Evolutionary conservation across 2,329 filamentous ascomycete genomes (phyloP).

Genomic region (Colletotrichum sp.): DNA sequence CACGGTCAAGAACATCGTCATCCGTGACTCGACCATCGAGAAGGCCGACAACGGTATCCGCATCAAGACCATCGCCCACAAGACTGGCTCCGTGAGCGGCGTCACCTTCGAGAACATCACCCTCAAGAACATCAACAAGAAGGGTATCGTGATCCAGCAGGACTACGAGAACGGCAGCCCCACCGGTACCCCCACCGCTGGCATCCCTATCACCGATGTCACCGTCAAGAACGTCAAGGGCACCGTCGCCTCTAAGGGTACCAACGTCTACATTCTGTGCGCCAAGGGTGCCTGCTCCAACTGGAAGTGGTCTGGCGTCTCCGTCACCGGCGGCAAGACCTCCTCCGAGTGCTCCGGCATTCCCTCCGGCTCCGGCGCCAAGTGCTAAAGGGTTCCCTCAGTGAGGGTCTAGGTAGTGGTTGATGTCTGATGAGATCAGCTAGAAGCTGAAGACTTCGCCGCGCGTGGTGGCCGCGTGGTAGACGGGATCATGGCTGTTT

Average conservation of each 20-base stretch:
- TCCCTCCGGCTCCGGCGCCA: constrained; percentile 23
- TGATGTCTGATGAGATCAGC: neutral
- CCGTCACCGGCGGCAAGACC: constrained; percentile 55
- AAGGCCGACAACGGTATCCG: constrained; percentile 59
- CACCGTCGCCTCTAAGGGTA: constrained; percentile 40
- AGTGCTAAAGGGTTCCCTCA: neutral
- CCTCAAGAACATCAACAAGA: constrained; percentile 44
- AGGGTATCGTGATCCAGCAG: constrained; percentile 44
- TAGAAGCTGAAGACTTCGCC: neutral
- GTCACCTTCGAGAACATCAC: constrained; percentile 50
- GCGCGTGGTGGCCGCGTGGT: neutral
- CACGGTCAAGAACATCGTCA: constrained; percentile 55
- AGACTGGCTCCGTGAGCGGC: constrained; percentile 47
- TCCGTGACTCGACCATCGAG: constrained; percentile 51
- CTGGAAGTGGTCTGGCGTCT: constrained; percentile 58
- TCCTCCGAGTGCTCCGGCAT: constrained; percentile 29
- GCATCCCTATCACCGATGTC: constrained; percentile 58
- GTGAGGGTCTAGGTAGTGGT: neutral
- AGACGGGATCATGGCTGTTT: neutral
- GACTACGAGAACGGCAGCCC: constrained; percentile 53
- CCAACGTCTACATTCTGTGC: constrained; percentile 58
- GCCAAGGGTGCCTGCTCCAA: constrained; percentile 52
- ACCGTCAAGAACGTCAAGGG: constrained; percentile 49
- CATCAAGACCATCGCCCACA: constrained; percentile 54
- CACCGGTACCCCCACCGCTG: constrained; percentile 46